These are phyloP conservation scores for Pinus taeda DNA, from an alignment of 75 land plant genomes.

Conservation along the genomic window DNA sequence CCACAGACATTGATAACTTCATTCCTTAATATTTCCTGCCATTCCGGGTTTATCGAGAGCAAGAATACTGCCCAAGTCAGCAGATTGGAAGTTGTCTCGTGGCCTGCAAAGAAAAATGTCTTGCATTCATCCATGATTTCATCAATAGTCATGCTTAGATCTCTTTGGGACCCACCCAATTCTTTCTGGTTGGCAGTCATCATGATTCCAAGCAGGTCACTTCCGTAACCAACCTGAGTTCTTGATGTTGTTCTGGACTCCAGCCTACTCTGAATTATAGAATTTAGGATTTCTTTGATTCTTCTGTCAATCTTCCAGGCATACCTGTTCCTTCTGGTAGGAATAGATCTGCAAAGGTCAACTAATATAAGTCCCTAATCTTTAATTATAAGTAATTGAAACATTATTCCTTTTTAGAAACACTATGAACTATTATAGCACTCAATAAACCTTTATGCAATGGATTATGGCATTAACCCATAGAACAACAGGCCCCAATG, in stretches of 20 bases:
- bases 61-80: constrained; percentile 45
- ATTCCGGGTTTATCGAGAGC: constrained; percentile 16
- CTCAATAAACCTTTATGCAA: too few species aligned
- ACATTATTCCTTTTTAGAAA: too few species aligned
- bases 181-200: constrained; percentile 20
- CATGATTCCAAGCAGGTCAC: constrained; percentile 43
- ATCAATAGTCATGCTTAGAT: constrained; percentile 26
- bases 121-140: constrained; percentile 73
- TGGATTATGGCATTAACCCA: too few species aligned
- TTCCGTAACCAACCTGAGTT: constrained; percentile 10
- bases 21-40: constrained; percentile 23
- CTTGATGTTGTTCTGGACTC: constrained; percentile 13
- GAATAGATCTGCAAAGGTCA: constrained; percentile 30
- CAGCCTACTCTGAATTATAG: constrained; percentile 28
- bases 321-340: constrained; percentile 39
- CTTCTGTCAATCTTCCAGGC: constrained; percentile 47
- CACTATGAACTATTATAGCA: too few species aligned
- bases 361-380: too few species aligned
- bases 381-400: too few species aligned
- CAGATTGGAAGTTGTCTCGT: constrained; percentile 48
- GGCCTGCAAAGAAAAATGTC: constrained; percentile 68
- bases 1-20: constrained; percentile 25
- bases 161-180: constrained; percentile 12
- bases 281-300: constrained; percentile 22
- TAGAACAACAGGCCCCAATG: too few species aligned